Evolutionary conservation across 768 basidiomycete species (phyloP), one percentile per base, ranked within the genome.

Genomic region (Kwoniella dendrophila): DNA sequence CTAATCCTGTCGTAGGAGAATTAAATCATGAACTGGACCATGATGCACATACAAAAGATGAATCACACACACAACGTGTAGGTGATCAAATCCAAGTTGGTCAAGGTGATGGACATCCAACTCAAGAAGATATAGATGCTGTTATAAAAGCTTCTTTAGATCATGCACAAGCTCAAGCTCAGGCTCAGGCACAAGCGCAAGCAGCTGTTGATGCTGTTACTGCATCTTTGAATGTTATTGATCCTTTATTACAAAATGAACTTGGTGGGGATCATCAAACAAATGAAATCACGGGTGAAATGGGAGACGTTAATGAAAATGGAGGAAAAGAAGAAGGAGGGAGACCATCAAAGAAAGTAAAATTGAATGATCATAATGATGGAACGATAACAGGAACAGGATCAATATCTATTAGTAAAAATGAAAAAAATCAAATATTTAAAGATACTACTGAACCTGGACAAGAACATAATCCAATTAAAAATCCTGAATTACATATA

Each of bases 91-190:
- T n/a, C n/a, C n/a, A n/a, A n/a, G n/a, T n/a, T n/a, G n/a, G n/a
- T n/a, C n/a, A n/a, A n/a, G n/a, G n/a, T n/a, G n/a, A 59, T 44
- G 49, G 22, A 11, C 29, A 51, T 3, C 59, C 59, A 10, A 61
- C 59, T 2, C 59, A 61, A 33, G 59, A 53, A 33, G 59, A 61
- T 54, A 61, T 61, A 22, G 51, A 61, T 54, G 59, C 59, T n/a
- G 59, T 61, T 1, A 61, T 61, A 30, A 53, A 61, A 40, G 59
- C 59, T 34, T 61, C 59, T 8, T 29, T 61, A 12, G 59, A 61
- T 48, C 59, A 61, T 47, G 59, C 47, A 2, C 50, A 60, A 60
- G 59, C 49, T 8, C 59, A 59, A 14, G 47, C 48, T 24, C 11
- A 48, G 26, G 56, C 56, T 20, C 22, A 43, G 32, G 55, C 55